phyloP scores from a whole-genome alignment of 1,284 basidiomycete genomes.

The Cutaneotrichosporon cyanovorans region DNA sequence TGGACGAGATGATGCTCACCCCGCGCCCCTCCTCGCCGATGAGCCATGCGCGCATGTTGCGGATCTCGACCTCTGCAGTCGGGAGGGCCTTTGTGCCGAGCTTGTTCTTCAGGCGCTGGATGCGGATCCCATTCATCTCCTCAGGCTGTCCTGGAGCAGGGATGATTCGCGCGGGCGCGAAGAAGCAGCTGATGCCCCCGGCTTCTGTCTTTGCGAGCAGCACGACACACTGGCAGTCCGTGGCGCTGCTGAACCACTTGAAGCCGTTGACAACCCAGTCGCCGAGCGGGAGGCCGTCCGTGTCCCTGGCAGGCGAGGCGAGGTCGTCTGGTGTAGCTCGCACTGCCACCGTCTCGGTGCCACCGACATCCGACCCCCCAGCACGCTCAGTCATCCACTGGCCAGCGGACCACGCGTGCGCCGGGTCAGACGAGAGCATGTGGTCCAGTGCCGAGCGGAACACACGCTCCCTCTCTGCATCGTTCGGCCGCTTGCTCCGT shows the following conservation, averaged over 20 bases:
- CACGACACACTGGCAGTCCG: slow-evolving; percentile 48
- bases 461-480: slow-evolving; percentile 7
- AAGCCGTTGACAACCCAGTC: slow-evolving; percentile 54
- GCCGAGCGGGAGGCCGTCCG: slow-evolving; percentile 14
- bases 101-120: slow-evolving; percentile 72
- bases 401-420: slow-evolving; percentile 60
- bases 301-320: background rate
- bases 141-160: slow-evolving; percentile 16
- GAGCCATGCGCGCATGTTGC: slow-evolving; percentile 58
- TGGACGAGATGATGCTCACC: slow-evolving; percentile 60
- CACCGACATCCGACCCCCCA: slow-evolving; percentile 69
- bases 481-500: background rate
- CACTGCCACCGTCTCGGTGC: slow-evolving; percentile 67
- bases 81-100: slow-evolving; percentile 68
- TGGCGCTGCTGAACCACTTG: slow-evolving; percentile 79
- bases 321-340: slow-evolving; percentile 9
- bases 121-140: slow-evolving; percentile 58
- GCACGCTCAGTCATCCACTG: slow-evolving; percentile 81
- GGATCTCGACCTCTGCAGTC: slow-evolving; percentile 66
- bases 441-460: slow-evolving; percentile 10
- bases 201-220: slow-evolving; percentile 14
- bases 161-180: slow-evolving; percentile 50
- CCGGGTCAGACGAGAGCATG: slow-evolving; percentile 47
- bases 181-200: slow-evolving; percentile 60
- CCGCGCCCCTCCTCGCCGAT: slow-evolving; percentile 59